Conservation (phyloP, 2,329 filamentous ascomycete species). For the Xenosphaeropsis pyriputrescens region DNA sequence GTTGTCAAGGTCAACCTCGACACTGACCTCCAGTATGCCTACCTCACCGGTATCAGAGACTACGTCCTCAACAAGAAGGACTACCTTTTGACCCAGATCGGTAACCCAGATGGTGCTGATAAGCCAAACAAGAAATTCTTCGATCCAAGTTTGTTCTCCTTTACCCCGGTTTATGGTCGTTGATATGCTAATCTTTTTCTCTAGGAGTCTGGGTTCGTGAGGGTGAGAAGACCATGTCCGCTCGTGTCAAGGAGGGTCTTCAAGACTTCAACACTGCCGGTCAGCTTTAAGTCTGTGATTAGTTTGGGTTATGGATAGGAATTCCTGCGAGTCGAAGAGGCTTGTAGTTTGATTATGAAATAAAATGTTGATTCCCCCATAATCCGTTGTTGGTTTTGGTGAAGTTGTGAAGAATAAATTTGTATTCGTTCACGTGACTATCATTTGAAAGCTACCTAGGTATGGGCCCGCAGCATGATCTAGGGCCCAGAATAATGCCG, state of each 20-base stretch:
- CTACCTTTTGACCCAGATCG: constrained; percentile 74
- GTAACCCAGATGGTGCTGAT: constrained; percentile 89
- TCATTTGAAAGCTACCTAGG: too few species aligned
- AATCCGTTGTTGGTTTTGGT: too few species aligned
- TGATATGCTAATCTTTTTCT: constrained; percentile 21
- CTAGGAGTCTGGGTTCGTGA: constrained; percentile 91
- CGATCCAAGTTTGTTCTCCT: constrained; percentile 26
- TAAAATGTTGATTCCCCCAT: too few species aligned
- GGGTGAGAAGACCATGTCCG: constrained; percentile 93
- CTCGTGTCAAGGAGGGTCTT: constrained; percentile 66
- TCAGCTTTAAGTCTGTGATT: constrained; percentile 44
- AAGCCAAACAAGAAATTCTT: constrained; percentile 99
- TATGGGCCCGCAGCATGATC: too few species aligned
- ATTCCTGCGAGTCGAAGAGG: too few species aligned
- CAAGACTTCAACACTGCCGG: constrained; percentile 81
- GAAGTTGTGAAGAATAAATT: too few species aligned
- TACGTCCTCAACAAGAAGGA: constrained; percentile 92
- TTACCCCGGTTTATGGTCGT: constrained; percentile 2
- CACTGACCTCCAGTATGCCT: constrained; percentile 94
- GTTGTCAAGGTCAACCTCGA: constrained; percentile 99
- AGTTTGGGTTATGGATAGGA: too few species aligned
- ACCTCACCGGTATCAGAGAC: constrained; percentile 84
- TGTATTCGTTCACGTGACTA: too few species aligned
- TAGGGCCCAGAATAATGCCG: too few species aligned
- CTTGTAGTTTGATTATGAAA: too few species aligned